Conservation (phyloP, 2,329 filamentous ascomycete genomes). For the Plectosphaerella sp. region DNA sequence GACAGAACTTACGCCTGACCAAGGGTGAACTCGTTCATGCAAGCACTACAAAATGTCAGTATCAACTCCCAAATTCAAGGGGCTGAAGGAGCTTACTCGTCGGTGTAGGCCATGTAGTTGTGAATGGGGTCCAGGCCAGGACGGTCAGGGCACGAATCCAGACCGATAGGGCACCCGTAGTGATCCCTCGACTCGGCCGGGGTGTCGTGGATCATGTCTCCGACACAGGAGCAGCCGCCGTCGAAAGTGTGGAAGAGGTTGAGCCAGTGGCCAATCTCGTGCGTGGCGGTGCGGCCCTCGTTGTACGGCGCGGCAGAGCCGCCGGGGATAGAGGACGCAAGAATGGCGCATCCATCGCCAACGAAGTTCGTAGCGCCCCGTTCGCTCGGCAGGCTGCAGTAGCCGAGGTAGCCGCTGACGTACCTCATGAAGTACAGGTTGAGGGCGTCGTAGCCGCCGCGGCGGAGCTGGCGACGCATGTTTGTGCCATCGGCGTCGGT, state of each 20-base stretch:
- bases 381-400: constrained; percentile 25
- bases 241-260: constrained; percentile 45
- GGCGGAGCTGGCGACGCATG: constrained; percentile 23
- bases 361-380: no score
- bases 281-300: constrained; percentile 26
- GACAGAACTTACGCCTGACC: no score
- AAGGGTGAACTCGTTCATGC: no score
- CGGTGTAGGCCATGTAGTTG: constrained; percentile 36
- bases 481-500: not conserved
- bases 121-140: constrained; percentile 29
- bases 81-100: constrained; percentile 27
- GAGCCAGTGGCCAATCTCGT: constrained; percentile 46
- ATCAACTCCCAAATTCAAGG: no score
- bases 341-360: not conserved
- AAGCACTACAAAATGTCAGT: no score
- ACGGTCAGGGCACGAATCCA: constrained; percentile 27
- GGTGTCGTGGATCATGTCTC: constrained; percentile 36
- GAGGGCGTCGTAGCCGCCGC: constrained; percentile 33
- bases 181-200: constrained; percentile 27
- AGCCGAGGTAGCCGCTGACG: constrained; percentile 33
- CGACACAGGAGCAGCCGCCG: constrained; percentile 29
- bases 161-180: constrained; percentile 28
- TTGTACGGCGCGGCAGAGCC: constrained; percentile 28
- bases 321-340: not conserved
- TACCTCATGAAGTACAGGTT: constrained; percentile 41